Conservation (phyloP, 140 eudicot genomes). For the Anethum foeniculum region DNA sequence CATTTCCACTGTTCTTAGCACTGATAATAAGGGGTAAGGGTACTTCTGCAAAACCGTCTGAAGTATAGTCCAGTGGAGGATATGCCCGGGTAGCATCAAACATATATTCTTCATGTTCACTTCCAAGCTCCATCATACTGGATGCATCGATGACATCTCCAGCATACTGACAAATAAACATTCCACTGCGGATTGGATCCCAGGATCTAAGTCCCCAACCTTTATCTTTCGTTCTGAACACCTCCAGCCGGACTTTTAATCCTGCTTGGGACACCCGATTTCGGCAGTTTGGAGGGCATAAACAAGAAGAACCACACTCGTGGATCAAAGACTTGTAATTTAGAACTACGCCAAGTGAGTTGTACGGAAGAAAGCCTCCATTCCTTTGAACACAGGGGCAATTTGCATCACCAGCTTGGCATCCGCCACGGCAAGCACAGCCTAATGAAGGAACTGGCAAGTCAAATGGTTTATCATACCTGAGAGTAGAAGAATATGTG, state of each 20-base stretch:
- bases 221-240: conserved; percentile 64
- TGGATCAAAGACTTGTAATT: conserved; percentile 37
- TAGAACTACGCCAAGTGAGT: conserved; percentile 31
- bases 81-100: conserved; percentile 68
- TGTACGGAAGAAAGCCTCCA: conserved; percentile 63
- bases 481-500: conserved; percentile 48
- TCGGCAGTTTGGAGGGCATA: conserved; percentile 69
- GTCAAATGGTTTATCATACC: conserved; percentile 39
- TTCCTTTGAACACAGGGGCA: conserved; percentile 69
- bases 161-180: conserved; percentile 86
- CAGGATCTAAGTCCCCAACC: conserved; percentile 99
- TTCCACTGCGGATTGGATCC: conserved; percentile 90
- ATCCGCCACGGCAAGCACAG: conserved; percentile 64
- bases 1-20: conserved; percentile 74
- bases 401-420: conserved; percentile 50
- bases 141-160: conserved; percentile 64
- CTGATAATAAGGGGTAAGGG: conserved; percentile 64
- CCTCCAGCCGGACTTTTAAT: conserved; percentile 66
- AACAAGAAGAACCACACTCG: conserved; percentile 76
- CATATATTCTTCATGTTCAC: conserved; percentile 52
- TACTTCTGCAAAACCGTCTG: conserved; percentile 26
- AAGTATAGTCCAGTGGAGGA: conserved; percentile 42
- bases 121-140: conserved; percentile 12
- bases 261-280: conserved; percentile 79
- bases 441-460: conserved; percentile 30